A percentile compares a stretch with the other conserved stretches of the same genome.
Conservation (phyloP, 331 rosid species). For the Rhamnella rubrinervis region DNA sequence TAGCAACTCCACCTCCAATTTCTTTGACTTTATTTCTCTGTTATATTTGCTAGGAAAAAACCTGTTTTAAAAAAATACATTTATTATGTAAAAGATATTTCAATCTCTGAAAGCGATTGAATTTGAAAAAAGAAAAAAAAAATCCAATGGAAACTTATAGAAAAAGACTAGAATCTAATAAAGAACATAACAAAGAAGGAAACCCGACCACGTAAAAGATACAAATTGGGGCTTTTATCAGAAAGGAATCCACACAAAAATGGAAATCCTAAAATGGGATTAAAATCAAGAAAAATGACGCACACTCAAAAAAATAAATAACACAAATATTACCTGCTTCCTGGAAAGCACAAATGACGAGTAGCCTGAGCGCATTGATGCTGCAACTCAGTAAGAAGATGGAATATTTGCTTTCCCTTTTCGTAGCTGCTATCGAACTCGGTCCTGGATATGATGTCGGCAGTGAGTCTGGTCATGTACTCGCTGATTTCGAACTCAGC, state of each 20-base stretch:
- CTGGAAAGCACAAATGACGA: conserved; percentile 82
- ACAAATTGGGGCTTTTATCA: neutral
- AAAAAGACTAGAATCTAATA: conserved; percentile 13
- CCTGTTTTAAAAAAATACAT: conserved; percentile 23
- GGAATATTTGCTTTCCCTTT: conserved; percentile 85
- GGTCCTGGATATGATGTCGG: conserved; percentile 85
- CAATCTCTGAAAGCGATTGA: conserved; percentile 16
- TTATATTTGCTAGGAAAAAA: conserved; percentile 90
- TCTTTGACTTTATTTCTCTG: conserved; percentile 76
- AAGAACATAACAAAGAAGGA: neutral
- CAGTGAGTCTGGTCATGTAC: conserved; percentile 64
- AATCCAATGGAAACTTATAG: neutral
- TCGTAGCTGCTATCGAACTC: conserved; percentile 72
- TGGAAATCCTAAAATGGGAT: neutral
- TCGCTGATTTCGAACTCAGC: conserved; percentile 76
- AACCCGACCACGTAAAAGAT: conserved; percentile 7
- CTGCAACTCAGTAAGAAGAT: conserved; percentile 63
- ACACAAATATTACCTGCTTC: conserved; percentile 62
- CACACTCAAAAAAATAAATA: neutral
- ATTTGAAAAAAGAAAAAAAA: neutral
- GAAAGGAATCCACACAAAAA: neutral
- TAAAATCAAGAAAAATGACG: neutral
- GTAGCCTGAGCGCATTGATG: conserved; percentile 81
- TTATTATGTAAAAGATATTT: no score
- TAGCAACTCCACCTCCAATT: conserved; percentile 75